Evolutionary conservation across 352 stramenopile genomes (phyloP).

Genomic region (Elongisporangium undulatum): DNA sequence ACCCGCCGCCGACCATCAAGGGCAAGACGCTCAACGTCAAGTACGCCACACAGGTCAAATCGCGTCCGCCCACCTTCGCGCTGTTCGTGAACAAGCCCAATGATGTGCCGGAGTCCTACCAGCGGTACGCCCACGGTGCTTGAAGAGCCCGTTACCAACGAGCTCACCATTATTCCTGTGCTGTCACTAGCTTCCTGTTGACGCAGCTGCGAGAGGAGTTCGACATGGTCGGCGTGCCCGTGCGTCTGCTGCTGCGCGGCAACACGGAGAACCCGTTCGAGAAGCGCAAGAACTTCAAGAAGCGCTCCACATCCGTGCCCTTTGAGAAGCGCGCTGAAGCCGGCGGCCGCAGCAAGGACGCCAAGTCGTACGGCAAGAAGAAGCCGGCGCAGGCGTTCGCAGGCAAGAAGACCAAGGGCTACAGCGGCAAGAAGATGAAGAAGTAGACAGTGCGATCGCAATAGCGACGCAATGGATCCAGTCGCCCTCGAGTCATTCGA

Average conservation of each 20-base stretch:
- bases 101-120: constrained; percentile 72
- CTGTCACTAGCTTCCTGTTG: constrained; percentile 46
- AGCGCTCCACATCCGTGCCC: constrained; percentile 59
- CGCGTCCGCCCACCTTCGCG: constrained; percentile 72
- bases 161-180: not conserved
- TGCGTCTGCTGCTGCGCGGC: constrained; percentile 66
- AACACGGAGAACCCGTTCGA: constrained; percentile 83
- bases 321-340: constrained; percentile 37
- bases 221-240: constrained; percentile 78
- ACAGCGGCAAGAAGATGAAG: constrained; percentile 26
- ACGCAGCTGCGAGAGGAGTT: constrained; percentile 81
- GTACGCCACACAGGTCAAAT: constrained; percentile 86
- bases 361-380: constrained; percentile 3
- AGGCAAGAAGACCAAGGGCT: constrained; percentile 12
- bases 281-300: constrained; percentile 81
- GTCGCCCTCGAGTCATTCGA: not conserved
- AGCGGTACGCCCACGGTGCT: constrained; percentile 21
- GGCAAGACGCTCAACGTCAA: constrained; percentile 86
- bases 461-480: not conserved
- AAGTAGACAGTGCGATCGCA: constrained; percentile 24
- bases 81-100: constrained; percentile 80
- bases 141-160: not conserved
- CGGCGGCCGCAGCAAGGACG: not conserved
- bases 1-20: constrained; percentile 75
- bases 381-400: not conserved